Evolutionary conservation across 78 protist genomes (phyloP).

Genomic region (Tieghemostelium lacteum): DNA sequence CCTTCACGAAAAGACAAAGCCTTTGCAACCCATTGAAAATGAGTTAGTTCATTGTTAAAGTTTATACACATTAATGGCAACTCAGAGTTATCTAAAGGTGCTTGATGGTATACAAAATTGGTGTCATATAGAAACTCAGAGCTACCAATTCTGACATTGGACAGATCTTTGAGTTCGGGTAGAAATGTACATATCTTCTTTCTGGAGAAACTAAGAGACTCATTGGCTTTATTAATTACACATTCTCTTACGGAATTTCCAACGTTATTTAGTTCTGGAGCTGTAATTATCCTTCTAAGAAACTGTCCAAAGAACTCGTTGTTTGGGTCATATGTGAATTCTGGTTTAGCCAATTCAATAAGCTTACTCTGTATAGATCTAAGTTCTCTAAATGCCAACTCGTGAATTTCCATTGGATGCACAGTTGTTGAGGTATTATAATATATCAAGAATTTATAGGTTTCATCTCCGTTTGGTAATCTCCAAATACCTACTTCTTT

Average conservation of each 20-base stretch:
- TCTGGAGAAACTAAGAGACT: not conserved
- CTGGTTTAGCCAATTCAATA: constrained; percentile 3
- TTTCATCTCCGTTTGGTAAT: constrained; percentile 53
- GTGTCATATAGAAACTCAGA: not conserved
- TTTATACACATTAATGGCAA: constrained; percentile 8
- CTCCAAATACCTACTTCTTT: constrained; percentile 53
- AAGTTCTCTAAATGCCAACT: constrained; percentile 25
- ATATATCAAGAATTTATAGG: constrained; percentile 30
- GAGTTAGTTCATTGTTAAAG: constrained; percentile 5
- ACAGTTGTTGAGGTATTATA: constrained; percentile 49
- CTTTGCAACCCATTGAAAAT: constrained; percentile 5
- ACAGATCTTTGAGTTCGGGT: constrained; percentile 7
- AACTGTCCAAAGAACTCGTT: constrained; percentile 34
- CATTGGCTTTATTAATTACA: constrained; percentile 6
- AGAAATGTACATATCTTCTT: too few relatives aligned
- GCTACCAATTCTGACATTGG: not conserved
- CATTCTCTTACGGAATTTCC: constrained; percentile 32
- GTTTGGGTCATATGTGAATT: not conserved
- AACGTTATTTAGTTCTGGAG: not conserved
- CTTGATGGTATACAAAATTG: constrained; percentile 5
- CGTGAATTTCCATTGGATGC: constrained; percentile 48
- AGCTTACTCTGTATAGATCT: not conserved
- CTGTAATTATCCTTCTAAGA: not conserved
- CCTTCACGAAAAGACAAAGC: constrained; percentile 27
- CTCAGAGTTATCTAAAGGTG: constrained; percentile 17